These are phyloP conservation scores for Sporothrix brasiliensis DNA, from an alignment of 2,329 filamentous ascomycete genomes.

Conservation along the genomic window DNA sequence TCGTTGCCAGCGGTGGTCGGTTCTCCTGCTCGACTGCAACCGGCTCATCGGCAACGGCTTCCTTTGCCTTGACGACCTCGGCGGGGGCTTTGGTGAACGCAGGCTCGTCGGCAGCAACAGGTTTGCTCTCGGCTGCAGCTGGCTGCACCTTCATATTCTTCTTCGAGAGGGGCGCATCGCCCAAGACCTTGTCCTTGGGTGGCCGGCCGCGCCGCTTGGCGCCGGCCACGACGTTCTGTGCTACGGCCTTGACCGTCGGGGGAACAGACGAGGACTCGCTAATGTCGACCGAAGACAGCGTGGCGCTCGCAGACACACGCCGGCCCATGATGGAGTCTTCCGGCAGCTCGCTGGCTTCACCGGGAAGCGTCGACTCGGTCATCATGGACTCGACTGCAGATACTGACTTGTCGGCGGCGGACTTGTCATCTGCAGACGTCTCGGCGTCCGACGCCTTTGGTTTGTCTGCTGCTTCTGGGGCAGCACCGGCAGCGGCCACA, in stretches of 20 bases:
- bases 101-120: slow-evolving; percentile 37
- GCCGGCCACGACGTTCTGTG: slow-evolving; percentile 31
- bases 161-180: slow-evolving; percentile 51
- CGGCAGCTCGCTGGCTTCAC: slow-evolving; percentile 35
- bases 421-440: not conserved
- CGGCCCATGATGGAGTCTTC: slow-evolving; percentile 35
- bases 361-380: slow-evolving; percentile 9
- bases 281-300: slow-evolving; percentile 23
- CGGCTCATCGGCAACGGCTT: slow-evolving; percentile 36
- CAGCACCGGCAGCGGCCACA: not conserved
- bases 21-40: slow-evolving; percentile 43
- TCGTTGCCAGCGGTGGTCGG: slow-evolving; percentile 33
- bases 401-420: not conserved
- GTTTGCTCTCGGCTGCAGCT: slow-evolving; percentile 38
- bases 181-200: slow-evolving; percentile 49
- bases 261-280: slow-evolving; percentile 4
- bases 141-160: slow-evolving; percentile 44
- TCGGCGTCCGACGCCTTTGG: slow-evolving; percentile 23
- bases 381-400: not conserved
- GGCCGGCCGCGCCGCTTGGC: slow-evolving; percentile 51
- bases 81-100: slow-evolving; percentile 45
- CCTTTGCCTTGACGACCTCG: slow-evolving; percentile 30
- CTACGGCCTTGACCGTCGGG: slow-evolving; percentile 20
- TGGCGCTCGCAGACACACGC: slow-evolving; percentile 22
- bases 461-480: slow-evolving; percentile 16